A percentile compares a stretch with the other conserved stretches of the same genome.
These are phyloP conservation scores for Populus euphratica DNA, from an alignment of 345 rosid genomes.

Conservation along the genomic window DNA sequence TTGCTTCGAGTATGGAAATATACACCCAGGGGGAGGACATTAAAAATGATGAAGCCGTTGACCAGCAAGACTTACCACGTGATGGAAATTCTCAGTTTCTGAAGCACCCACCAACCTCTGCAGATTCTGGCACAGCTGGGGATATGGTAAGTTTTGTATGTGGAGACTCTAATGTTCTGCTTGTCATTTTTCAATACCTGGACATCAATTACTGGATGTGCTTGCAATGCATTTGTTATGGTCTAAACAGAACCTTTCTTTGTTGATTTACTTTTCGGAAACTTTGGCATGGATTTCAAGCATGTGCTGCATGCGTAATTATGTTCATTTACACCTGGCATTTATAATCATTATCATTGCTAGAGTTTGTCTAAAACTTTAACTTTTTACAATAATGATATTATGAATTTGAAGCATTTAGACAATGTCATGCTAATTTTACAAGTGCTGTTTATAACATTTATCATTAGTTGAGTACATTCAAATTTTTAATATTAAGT, in stretches of 20 bases:
- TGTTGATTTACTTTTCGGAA: not conserved
- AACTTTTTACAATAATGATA: too few relatives aligned
- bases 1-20: slow-evolving; percentile 20
- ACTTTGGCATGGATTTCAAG: slow-evolving; percentile 2
- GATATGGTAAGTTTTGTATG: slow-evolving; percentile 25
- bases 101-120: slow-evolving; percentile 19
- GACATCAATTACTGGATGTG: not conserved
- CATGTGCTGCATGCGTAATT: not conserved
- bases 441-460: not conserved
- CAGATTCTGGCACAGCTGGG: slow-evolving; percentile 23
- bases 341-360: too few relatives aligned
- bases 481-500: not conserved
- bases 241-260: not conserved
- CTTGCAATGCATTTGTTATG: not conserved
- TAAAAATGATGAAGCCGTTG: slow-evolving; percentile 16
- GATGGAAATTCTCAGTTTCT: slow-evolving; percentile 28
- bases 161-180: not conserved
- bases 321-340: too few relatives aligned
- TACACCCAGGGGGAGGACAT: slow-evolving; percentile 3
- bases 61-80: slow-evolving; percentile 10
- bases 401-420: not conserved
- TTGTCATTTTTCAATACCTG: not conserved
- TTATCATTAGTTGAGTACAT: not conserved
- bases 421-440: too few relatives aligned
- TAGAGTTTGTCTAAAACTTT: too few relatives aligned